Evolutionary conservation across 495 filamentous ascomycete species (phyloP).

Genomic region (Chaetomium tenue): DNA sequence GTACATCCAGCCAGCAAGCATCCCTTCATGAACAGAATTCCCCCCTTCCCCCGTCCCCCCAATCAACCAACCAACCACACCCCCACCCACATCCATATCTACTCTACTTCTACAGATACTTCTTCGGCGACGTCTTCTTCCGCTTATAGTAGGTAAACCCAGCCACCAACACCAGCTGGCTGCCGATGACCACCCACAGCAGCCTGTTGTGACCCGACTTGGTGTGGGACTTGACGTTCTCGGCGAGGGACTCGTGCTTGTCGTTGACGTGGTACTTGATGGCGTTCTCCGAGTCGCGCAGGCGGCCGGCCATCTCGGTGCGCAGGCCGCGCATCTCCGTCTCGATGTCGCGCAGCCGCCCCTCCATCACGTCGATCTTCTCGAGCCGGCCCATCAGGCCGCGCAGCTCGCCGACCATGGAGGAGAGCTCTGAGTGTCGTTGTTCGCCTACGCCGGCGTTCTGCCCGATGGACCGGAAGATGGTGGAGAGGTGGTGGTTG

Average conservation of each 20-base stretch:
- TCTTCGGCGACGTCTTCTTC: constrained; percentile 79
- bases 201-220: constrained; percentile 69
- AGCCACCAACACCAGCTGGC: constrained; percentile 67
- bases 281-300: constrained; percentile 70
- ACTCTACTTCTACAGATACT: constrained; percentile 65
- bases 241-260: constrained; percentile 65
- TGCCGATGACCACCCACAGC: constrained; percentile 69
- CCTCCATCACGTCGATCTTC: constrained; percentile 39
- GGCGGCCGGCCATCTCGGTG: constrained; percentile 41
- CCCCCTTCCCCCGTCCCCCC: no score
- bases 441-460: constrained; percentile 53
- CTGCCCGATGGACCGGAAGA: constrained; percentile 62
- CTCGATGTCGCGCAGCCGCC: constrained; percentile 61
- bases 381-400: constrained; percentile 42
- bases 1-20: not conserved
- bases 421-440: constrained; percentile 56
- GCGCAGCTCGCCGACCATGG: constrained; percentile 43
- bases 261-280: constrained; percentile 71
- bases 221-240: constrained; percentile 54
- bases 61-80: not conserved
- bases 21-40: constrained; percentile 17
- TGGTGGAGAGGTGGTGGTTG: constrained; percentile 66
- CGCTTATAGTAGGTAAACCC: constrained; percentile 81
- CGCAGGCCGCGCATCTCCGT: constrained; percentile 60
- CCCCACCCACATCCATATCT: not conserved